phyloP scores from a whole-genome alignment of 2,329 filamentous ascomycete species.

The Scedosporium apiospermum region DNA sequence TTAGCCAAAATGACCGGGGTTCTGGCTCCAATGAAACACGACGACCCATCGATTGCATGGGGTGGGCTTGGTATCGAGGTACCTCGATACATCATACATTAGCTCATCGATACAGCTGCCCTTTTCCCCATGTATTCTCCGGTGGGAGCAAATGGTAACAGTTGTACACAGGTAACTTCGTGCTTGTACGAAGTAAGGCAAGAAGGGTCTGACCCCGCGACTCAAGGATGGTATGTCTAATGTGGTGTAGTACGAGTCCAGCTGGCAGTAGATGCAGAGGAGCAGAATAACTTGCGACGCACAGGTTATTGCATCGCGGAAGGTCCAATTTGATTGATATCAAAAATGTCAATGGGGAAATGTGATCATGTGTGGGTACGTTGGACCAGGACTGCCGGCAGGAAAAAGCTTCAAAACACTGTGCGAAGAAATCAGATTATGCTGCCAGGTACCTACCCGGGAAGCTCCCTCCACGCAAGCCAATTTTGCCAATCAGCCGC shows the following conservation, averaged over 20 bases:
- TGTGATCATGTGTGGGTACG: neutral
- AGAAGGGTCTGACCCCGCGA: no score
- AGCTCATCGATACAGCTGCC: no score
- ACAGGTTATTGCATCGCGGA: no score
- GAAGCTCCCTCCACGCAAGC: neutral
- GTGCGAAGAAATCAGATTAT: neutral
- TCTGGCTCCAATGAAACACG: slow-evolving; percentile 6
- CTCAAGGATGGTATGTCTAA: no score
- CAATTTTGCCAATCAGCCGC: neutral
- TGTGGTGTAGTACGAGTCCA: no score
- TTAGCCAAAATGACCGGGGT: slow-evolving; percentile 4
- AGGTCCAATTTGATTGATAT: neutral
- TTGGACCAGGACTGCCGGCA: neutral
- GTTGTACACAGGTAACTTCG: no score
- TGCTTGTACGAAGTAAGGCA: no score
- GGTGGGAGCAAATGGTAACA: no score
- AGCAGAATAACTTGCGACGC: no score
- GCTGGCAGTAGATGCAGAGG: no score
- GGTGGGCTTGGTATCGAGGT: neutral
- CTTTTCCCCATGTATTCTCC: no score
- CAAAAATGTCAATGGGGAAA: no score
- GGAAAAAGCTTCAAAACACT: neutral
- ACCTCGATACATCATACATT: neutral
- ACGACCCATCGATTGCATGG: neutral
- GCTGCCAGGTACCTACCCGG: neutral